Conservation (phyloP, 805 yeast genomes). For the Saccharomycopsis lassenensis region DNA sequence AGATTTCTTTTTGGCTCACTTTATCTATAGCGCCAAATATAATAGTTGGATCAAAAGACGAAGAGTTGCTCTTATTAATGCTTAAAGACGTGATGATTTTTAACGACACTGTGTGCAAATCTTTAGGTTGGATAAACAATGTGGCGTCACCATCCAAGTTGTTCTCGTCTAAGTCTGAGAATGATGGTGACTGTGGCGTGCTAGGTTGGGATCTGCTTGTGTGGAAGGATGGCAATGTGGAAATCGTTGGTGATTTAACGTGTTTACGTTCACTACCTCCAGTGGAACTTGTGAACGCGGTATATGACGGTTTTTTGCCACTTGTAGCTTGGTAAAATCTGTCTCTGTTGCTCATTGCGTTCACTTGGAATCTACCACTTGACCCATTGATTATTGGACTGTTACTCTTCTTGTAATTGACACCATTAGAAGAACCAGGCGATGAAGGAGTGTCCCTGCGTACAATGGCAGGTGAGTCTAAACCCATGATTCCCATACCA, state of each 20-base stretch:
- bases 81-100: slow-evolving; percentile 39
- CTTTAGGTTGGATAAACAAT: slow-evolving; percentile 49
- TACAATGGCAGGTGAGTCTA: slow-evolving; percentile 15
- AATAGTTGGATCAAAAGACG: slow-evolving; percentile 46
- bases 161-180: background rate
- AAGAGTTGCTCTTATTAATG: slow-evolving; percentile 28
- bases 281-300: slow-evolving; percentile 5
- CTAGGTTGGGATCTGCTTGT: slow-evolving; percentile 8
- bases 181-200: slow-evolving; percentile 8
- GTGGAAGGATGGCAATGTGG: background rate
- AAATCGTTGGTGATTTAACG: slow-evolving; percentile 12
- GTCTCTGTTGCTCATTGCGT: slow-evolving; percentile 7
- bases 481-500: slow-evolving; percentile 16
- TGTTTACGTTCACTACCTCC: slow-evolving; percentile 6
- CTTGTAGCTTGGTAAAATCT: slow-evolving; percentile 7
- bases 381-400: background rate
- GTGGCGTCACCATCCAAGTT: slow-evolving; percentile 30
- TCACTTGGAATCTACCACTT: background rate
- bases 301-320: slow-evolving; percentile 5
- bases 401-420: slow-evolving; percentile 1
- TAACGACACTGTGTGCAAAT: slow-evolving; percentile 39
- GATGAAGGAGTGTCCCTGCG: slow-evolving; percentile 11
- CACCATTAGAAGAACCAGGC: too few species aligned
- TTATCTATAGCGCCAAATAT: slow-evolving; percentile 56
- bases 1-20: slow-evolving; percentile 52